Evolutionary conservation across 1,284 basidiomycete genomes (phyloP).

Genomic region (Peniophora sp.): DNA sequence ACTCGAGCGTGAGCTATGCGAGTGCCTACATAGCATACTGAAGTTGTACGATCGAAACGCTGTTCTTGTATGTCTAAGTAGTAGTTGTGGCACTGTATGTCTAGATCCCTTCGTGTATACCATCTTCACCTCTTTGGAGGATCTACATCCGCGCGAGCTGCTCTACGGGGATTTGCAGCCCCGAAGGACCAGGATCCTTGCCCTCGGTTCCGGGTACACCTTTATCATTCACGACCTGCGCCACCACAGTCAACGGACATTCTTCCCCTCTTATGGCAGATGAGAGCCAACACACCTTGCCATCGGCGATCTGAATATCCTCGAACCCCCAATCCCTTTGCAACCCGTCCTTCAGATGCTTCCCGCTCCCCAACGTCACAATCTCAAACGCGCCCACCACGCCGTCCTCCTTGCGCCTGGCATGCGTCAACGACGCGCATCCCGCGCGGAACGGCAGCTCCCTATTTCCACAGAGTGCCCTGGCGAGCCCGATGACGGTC

Average conservation of each 20-base stretch:
- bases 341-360: constrained; percentile 52
- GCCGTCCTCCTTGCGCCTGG: constrained; percentile 12
- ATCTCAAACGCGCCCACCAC: constrained; percentile 38
- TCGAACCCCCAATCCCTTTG: constrained; percentile 78
- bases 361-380: constrained; percentile 41
- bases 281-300: constrained; percentile 38
- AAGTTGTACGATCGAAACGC: not conserved
- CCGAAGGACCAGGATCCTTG: constrained; percentile 47
- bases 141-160: constrained; percentile 31
- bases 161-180: constrained; percentile 33
- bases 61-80: not conserved
- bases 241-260: not conserved
- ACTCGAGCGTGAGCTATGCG: constrained; percentile 94
- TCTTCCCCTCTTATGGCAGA: too few relatives aligned
- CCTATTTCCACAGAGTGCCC: constrained; percentile 49
- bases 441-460: constrained; percentile 50
- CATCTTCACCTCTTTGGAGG: not conserved
- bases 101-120: not conserved
- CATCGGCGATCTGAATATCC: constrained; percentile 48
- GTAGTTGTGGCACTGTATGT: not conserved
- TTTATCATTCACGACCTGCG: constrained; percentile 52
- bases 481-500: constrained; percentile 62
- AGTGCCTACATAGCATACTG: constrained; percentile 70
- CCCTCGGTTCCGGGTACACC: constrained; percentile 55
- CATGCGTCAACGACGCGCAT: constrained; percentile 57